These are phyloP conservation scores for Chalciporus sphaerocephalus DNA, from an alignment of 768 basidiomycete genomes.

Conservation along the genomic window DNA sequence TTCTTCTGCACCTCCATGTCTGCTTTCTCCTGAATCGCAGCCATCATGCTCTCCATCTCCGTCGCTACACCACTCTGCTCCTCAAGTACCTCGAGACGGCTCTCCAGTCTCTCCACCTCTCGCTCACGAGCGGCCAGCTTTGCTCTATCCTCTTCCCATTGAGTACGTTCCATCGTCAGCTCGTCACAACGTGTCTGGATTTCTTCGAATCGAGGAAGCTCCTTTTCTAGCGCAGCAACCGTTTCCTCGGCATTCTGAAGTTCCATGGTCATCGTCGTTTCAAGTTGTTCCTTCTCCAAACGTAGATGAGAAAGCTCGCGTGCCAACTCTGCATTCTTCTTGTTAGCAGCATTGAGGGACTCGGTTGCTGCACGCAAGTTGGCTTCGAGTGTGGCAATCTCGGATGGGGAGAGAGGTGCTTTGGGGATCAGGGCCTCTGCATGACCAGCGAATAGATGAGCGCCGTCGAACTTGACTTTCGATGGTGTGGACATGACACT, in stretches of 20 bases:
- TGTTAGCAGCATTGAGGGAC: constrained; percentile 53
- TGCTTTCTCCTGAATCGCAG: constrained; percentile 32
- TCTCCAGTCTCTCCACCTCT: constrained; percentile 37
- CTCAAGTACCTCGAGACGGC: constrained; percentile 42
- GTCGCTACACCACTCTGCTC: constrained; percentile 38
- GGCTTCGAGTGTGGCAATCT: constrained; percentile 54
- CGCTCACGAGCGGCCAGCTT: constrained; percentile 35
- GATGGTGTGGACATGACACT: constrained; percentile 42
- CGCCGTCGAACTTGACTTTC: constrained; percentile 69
- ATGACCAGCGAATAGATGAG: constrained; percentile 83
- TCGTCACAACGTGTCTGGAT: constrained; percentile 45
- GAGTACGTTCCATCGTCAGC: constrained; percentile 45
- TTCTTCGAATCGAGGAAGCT: constrained; percentile 48
- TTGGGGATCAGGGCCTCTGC: constrained; percentile 54
- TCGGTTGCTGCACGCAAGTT: constrained; percentile 59
- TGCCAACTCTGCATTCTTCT: constrained; percentile 56
- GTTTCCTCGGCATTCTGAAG: constrained; percentile 64
- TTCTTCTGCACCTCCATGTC: constrained; percentile 40
- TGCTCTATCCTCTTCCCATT: constrained; percentile 48
- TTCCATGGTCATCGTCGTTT: constrained; percentile 62
- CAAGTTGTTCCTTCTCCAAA: constrained; percentile 66
- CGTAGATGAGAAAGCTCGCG: constrained; percentile 58
- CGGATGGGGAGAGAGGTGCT: constrained; percentile 41
- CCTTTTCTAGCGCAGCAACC: constrained; percentile 51
- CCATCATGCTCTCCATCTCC: constrained; percentile 38